A percentile compares a stretch with the other conserved stretches of the same genome.
These are phyloP conservation scores for Cyberlindnera amylophila DNA, from an alignment of 805 yeast species.

Conservation along the genomic window DNA sequence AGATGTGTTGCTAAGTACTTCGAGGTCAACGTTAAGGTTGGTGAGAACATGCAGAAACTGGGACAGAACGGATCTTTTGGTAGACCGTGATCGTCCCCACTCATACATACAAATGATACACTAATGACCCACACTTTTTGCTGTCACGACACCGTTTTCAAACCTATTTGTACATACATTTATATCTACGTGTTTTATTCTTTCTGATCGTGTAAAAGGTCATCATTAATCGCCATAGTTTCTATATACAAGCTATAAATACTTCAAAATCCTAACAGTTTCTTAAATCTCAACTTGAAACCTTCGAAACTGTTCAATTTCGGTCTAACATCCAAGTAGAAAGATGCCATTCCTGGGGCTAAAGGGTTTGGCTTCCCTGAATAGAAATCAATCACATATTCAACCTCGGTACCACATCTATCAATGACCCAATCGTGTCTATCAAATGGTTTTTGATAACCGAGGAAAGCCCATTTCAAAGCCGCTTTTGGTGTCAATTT, in stretches of 20 bases:
- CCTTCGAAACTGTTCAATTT: conserved; percentile 84
- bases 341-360: conserved; percentile 49
- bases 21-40: conserved; percentile 91
- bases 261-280: conserved; percentile 54
- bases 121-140: neutral
- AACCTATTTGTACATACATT: no score
- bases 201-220: no score
- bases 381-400: conserved; percentile 92
- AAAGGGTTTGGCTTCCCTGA: conserved; percentile 45
- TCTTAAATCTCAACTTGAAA: conserved; percentile 57
- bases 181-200: no score
- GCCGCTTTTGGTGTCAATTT: conserved; percentile 88
- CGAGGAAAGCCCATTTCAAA: conserved; percentile 52
- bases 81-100: no score
- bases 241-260: no score
- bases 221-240: no score
- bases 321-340: conserved; percentile 88
- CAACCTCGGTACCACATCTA: conserved; percentile 78
- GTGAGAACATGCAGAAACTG: conserved; percentile 64
- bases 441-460: conserved; percentile 82
- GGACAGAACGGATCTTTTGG: conserved; percentile 42
- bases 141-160: neutral
- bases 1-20: conserved; percentile 95
- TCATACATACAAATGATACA: no score
- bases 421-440: conserved; percentile 93